These are phyloP conservation scores for Lophiotrema nucula DNA, from an alignment of 495 filamentous ascomycete species.

Conservation along the genomic window DNA sequence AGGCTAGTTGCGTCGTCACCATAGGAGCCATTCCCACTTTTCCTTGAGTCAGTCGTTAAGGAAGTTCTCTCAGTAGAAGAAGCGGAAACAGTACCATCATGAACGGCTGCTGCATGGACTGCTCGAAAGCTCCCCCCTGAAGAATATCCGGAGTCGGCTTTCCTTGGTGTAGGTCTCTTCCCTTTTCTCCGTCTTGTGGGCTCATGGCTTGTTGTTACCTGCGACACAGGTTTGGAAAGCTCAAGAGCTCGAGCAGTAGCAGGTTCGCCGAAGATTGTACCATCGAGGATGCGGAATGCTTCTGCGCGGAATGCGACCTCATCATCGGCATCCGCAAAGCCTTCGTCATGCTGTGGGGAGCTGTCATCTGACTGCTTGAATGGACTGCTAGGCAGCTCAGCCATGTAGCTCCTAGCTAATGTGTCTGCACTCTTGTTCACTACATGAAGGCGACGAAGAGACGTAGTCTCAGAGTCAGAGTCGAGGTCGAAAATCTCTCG, in stretches of 20 bases:
- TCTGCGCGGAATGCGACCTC: slow-evolving; percentile 17
- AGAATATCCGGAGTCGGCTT: slow-evolving; percentile 36
- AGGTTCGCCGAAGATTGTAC: slow-evolving; percentile 24
- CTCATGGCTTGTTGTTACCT: background rate
- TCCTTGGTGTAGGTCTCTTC: slow-evolving; percentile 27
- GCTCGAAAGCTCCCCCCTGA: slow-evolving; percentile 29
- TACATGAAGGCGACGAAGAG: slow-evolving; percentile 6
- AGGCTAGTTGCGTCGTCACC: slow-evolving; percentile 31
- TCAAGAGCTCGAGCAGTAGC: too few species aligned
- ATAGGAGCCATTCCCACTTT: slow-evolving; percentile 34
- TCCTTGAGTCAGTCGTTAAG: slow-evolving; percentile 10
- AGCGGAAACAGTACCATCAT: slow-evolving; percentile 11
- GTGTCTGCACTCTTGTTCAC: slow-evolving; percentile 26
- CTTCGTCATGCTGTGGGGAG: slow-evolving; percentile 14
- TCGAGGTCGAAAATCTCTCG: background rate
- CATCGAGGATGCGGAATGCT: slow-evolving; percentile 32
- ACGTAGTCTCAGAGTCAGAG: background rate
- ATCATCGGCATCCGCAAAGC: slow-evolving; percentile 13
- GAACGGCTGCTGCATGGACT: slow-evolving; percentile 1
- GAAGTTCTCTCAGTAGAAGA: slow-evolving; percentile 6
- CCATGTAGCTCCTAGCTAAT: slow-evolving; percentile 28
- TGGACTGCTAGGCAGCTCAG: slow-evolving; percentile 29
- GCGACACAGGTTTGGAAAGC: background rate
- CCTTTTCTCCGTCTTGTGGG: background rate
- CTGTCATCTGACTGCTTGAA: background rate